Base-by-base conservation (phyloP, 768 basidiomycete genomes). In the Leccinum uliginosum region DNA sequence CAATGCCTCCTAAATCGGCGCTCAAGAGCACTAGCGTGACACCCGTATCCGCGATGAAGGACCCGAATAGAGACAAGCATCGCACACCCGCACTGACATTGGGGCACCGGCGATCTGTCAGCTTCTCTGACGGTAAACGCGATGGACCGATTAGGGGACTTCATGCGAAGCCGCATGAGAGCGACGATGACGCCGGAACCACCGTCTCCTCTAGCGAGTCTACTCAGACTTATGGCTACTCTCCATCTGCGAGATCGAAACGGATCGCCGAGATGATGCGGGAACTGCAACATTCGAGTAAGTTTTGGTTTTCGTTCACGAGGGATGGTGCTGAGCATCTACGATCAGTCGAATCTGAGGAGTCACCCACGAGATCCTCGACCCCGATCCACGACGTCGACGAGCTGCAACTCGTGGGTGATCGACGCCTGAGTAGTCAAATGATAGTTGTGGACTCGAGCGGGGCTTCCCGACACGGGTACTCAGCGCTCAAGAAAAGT, bases 101-200 rank as follows among this genome's bases (percentile, higher is more conserved):
- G 15, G 72, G 73, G 12, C 83, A 86, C 62, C 82, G 86, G n/a
- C 81, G 93, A 38, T 93, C 90, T 44, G 96, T 99, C 56, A 96
- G 93, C 71, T 99, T 99, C 75, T 97, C 94, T 24, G 97, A 99
- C 68, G 97, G 97, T 6, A 89, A 86, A 68, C 82, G 81, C 58
- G 86, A 89, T 30, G 95, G 96, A 2, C 93, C 91, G n/a, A 97
- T 97, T 47, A 76, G 77, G 53, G 91, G 87, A 4, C 71, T 87
- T 44, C 72, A 69, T 2, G 56, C 45, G 23, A 72, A 71, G 46
- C 65, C 75, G 46, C 76, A 75, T 50, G 71, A 71, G 35, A 71
- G 73, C 15, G 75, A 74, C 14, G 79, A 73, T 19, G 71, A 71
- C 32, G 70, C 72, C 46, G 67, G 46, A 23, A 61, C 56, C 46